These are phyloP conservation scores for Hypoxylon cercidicola DNA, from an alignment of 495 filamentous ascomycete genomes.

Conservation along the genomic window DNA sequence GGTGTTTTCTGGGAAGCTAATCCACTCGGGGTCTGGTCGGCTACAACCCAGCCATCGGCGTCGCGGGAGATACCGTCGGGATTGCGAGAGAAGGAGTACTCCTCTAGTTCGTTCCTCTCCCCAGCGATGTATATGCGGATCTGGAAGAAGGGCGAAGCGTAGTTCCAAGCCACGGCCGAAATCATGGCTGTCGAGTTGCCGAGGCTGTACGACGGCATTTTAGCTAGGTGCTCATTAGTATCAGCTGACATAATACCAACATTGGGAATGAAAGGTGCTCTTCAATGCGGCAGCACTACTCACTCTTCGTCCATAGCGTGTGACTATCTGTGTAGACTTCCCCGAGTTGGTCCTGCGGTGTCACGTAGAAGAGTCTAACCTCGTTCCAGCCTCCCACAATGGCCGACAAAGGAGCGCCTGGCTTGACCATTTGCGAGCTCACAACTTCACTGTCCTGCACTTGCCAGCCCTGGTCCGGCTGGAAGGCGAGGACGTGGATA, in stretches of 20 bases:
- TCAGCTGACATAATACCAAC: background rate
- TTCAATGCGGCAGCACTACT: too few relatives aligned
- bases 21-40: background rate
- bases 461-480: constrained; percentile 5
- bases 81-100: background rate
- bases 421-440: background rate
- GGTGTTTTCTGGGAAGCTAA: background rate
- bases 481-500: background rate
- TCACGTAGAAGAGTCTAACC: constrained; percentile 12
- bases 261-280: too few relatives aligned
- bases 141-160: constrained; percentile 9
- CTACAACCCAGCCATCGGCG: background rate
- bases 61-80: background rate
- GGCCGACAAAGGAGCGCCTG: constrained; percentile 6
- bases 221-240: background rate
- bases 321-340: constrained; percentile 3
- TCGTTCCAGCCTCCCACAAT: constrained; percentile 1
- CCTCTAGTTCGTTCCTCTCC: background rate
- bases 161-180: constrained; percentile 20
- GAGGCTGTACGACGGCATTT: background rate
- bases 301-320: background rate
- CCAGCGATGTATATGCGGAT: constrained; percentile 6
- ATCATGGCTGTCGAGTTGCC: constrained; percentile 10
- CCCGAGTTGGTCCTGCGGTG: background rate
- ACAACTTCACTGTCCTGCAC: background rate